Conservation (phyloP, 352 stramenopile species). For the Pythium guiyangense region DNA sequence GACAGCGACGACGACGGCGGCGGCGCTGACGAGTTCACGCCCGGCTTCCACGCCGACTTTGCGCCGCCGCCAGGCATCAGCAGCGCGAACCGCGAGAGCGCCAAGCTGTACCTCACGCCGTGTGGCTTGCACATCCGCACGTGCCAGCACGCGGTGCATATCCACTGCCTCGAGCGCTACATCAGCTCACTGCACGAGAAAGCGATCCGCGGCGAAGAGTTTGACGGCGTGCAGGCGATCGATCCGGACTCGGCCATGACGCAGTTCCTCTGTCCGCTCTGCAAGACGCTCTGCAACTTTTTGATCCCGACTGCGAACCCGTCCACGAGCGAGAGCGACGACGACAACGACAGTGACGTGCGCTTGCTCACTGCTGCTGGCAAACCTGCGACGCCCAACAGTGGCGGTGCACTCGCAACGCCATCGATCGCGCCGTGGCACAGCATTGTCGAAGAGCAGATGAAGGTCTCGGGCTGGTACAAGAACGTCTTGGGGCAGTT, state of each 20-base stretch:
- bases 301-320: constrained; percentile 79
- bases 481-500: constrained; percentile 66
- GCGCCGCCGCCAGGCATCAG: constrained; percentile 42
- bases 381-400: background rate
- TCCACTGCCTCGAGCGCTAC: constrained; percentile 83
- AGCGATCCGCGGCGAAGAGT: constrained; percentile 83
- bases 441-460: constrained; percentile 55
- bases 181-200: constrained; percentile 86
- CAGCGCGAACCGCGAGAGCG: constrained; percentile 35
- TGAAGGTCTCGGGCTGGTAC: constrained; percentile 62
- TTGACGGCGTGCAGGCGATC: constrained; percentile 85
- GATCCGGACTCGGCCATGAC: constrained; percentile 86
- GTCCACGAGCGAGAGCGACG: constrained; percentile 3
- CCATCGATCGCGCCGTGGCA: constrained; percentile 32
- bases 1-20: constrained; percentile 47
- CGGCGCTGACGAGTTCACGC: constrained; percentile 30
- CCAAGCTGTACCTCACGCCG: constrained; percentile 70
- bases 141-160: constrained; percentile 84
- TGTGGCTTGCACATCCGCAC: constrained; percentile 82
- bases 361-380: background rate
- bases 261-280: constrained; percentile 91
- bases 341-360: constrained; percentile 11
- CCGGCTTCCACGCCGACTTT: constrained; percentile 35
- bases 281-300: constrained; percentile 91
- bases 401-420: background rate